A percentile compares a stretch with the other conserved stretches of the same genome.
phyloP scores from a whole-genome alignment of 176 grass and related monocot species.

The Alopecurus myosuroides region DNA sequence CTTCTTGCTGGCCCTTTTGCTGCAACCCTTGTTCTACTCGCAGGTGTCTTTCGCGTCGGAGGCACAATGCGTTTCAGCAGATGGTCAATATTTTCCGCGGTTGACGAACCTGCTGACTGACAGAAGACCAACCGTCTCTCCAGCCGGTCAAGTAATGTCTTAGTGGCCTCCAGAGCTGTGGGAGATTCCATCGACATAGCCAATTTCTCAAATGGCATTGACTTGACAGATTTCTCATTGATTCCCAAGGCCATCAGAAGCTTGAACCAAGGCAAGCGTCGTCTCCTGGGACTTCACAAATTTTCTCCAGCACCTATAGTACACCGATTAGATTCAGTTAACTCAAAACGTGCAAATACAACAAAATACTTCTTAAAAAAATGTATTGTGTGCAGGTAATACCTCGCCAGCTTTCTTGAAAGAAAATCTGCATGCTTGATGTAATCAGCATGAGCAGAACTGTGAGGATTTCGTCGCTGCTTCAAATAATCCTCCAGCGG shows the following conservation, averaged over 20 bases:
- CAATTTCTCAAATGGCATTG: conserved; percentile 88
- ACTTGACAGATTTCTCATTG: conserved; percentile 70
- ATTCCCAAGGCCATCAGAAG: conserved; percentile 67
- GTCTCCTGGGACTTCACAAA: conserved; percentile 86
- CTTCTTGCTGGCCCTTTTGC: conserved; percentile 37
- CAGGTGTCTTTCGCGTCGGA: conserved; percentile 53
- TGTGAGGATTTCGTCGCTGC: conserved; percentile 53
- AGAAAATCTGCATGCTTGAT: conserved; percentile 58
- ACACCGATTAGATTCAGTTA: conserved; percentile 11
- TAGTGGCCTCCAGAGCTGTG: conserved; percentile 48
- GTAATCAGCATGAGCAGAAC: conserved; percentile 40
- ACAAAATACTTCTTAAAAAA: conserved; percentile 1
- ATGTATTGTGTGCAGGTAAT: background rate
- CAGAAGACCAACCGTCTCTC: conserved; percentile 52
- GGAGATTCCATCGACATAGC: conserved; percentile 75
- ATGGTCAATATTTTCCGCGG: conserved; percentile 79
- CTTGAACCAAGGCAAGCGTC: conserved; percentile 51
- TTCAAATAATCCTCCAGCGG: conserved; percentile 24
- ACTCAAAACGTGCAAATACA: background rate
- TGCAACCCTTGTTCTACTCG: conserved; percentile 25
- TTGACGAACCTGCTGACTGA: conserved; percentile 31
- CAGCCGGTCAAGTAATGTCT: conserved; percentile 75
- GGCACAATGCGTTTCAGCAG: conserved; percentile 77
- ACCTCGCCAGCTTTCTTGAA: conserved; percentile 82
- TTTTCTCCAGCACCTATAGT: conserved; percentile 65